Evolutionary conservation across 2,329 filamentous ascomycete species (phyloP).

Genomic region (Cytospora schulzeri): DNA sequence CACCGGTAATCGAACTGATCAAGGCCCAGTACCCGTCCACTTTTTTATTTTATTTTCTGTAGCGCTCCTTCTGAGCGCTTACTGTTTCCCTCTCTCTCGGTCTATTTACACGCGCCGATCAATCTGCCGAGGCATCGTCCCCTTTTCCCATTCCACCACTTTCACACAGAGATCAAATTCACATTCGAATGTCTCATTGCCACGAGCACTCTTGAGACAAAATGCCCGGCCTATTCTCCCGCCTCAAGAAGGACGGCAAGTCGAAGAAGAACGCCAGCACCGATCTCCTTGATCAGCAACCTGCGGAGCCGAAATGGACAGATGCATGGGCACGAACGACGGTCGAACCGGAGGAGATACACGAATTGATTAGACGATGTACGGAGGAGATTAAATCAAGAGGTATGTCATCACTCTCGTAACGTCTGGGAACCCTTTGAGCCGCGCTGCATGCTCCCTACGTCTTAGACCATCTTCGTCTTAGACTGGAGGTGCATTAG

Average conservation of each 20-base stretch:
- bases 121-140: slow-evolving; percentile 22
- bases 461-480: slow-evolving; percentile 10
- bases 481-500: slow-evolving; percentile 24
- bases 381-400: slow-evolving; percentile 90
- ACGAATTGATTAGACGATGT: slow-evolving; percentile 81
- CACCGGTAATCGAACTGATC: slow-evolving; percentile 9
- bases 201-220: slow-evolving; percentile 16
- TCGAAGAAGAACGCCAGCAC: slow-evolving; percentile 66
- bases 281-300: slow-evolving; percentile 52
- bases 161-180: background rate
- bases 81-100: background rate
- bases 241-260: slow-evolving; percentile 76
- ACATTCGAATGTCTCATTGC: slow-evolving; percentile 26
- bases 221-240: slow-evolving; percentile 55
- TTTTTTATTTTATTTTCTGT: slow-evolving; percentile 13
- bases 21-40: slow-evolving; percentile 12
- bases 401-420: slow-evolving; percentile 61
- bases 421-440: background rate
- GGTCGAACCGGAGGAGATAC: slow-evolving; percentile 87
- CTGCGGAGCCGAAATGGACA: slow-evolving; percentile 77
- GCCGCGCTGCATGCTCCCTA: slow-evolving; percentile 27
- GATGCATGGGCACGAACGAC: slow-evolving; percentile 83
- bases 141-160: slow-evolving; percentile 11
- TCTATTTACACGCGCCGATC: slow-evolving; percentile 19
- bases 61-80: background rate